Evolutionary conservation across 2,329 filamentous ascomycete genomes (phyloP).

Genomic region (Endothia cerciana): DNA sequence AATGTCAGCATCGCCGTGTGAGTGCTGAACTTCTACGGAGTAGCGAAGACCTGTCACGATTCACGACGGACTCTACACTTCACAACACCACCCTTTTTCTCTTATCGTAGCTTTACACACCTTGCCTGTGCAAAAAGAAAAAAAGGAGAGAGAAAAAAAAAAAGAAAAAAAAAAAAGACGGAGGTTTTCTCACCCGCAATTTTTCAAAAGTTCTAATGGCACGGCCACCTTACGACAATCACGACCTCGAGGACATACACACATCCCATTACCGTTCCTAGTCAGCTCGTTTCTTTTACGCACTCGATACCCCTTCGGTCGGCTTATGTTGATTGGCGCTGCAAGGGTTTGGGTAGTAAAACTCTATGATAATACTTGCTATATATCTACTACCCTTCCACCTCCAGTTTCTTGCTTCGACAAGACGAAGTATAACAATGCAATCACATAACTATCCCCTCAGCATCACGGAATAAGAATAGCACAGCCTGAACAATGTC

Average conservation of each 20-base stretch:
- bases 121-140: background rate
- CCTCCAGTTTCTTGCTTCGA: background rate
- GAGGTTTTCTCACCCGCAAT: background rate
- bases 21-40: slow-evolving; percentile 1
- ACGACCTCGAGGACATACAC: slow-evolving; percentile 16
- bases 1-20: slow-evolving; percentile 64
- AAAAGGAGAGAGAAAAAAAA: background rate
- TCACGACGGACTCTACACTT: background rate
- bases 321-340: slow-evolving; percentile 26
- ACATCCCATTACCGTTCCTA: slow-evolving; percentile 8
- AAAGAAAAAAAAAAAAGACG: background rate
- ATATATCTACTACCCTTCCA: background rate
- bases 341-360: slow-evolving; percentile 21
- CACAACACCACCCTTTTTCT: background rate
- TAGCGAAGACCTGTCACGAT: background rate
- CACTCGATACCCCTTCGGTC: slow-evolving; percentile 32
- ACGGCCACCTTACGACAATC: slow-evolving; percentile 16
- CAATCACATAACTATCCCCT: background rate
- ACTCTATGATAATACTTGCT: background rate
- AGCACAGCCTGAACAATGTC: too few species aligned
- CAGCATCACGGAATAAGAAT: too few species aligned
- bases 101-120: background rate
- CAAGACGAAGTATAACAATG: background rate
- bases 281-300: slow-evolving; percentile 26
- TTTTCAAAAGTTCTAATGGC: slow-evolving; percentile 7